These are phyloP conservation scores for Canavalia ensiformis DNA, from an alignment of 306 rosid species.

Conservation along the genomic window DNA sequence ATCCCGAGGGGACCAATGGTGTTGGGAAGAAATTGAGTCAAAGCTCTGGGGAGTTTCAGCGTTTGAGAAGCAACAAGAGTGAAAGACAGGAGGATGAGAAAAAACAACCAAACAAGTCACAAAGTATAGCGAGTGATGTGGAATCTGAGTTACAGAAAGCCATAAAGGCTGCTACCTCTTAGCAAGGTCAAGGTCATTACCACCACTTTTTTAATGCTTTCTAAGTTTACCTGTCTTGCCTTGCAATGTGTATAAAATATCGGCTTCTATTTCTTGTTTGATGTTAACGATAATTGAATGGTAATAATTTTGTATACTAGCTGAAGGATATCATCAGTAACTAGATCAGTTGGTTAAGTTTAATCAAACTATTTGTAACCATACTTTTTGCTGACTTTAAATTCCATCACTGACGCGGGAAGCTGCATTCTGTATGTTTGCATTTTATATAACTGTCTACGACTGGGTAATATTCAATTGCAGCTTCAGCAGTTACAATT, in stretches of 20 bases:
- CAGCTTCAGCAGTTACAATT: not conserved
- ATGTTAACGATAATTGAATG: not conserved
- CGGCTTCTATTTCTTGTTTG: conserved; percentile 32
- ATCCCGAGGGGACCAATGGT: conserved; percentile 40
- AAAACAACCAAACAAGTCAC: conserved; percentile 57
- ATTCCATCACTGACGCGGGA: not conserved
- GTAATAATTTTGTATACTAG: conserved; percentile 14
- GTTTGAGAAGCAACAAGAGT: conserved; percentile 65
- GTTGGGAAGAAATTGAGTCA: conserved; percentile 47
- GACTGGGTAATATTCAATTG: not conserved
- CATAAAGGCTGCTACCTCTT: conserved; percentile 75
- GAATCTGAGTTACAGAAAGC: conserved; percentile 92
- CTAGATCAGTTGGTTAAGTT: not conserved
- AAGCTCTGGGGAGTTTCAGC: conserved; percentile 57
- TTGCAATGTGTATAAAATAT: conserved; percentile 51
- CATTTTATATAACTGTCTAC: not conserved
- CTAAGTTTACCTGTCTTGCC: conserved; percentile 31
- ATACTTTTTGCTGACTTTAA: conserved; percentile 17
- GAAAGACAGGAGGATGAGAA: conserved; percentile 60
- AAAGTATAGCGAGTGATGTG: conserved; percentile 57
- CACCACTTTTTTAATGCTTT: conserved; percentile 36
- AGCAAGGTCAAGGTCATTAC: conserved; percentile 56
- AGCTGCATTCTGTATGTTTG: conserved; percentile 21
- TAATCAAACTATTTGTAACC: not conserved
- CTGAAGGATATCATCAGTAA: not conserved